phyloP scores from a whole-genome alignment of 2,329 filamentous ascomycete genomes.

The Elsinoe batatas region DNA sequence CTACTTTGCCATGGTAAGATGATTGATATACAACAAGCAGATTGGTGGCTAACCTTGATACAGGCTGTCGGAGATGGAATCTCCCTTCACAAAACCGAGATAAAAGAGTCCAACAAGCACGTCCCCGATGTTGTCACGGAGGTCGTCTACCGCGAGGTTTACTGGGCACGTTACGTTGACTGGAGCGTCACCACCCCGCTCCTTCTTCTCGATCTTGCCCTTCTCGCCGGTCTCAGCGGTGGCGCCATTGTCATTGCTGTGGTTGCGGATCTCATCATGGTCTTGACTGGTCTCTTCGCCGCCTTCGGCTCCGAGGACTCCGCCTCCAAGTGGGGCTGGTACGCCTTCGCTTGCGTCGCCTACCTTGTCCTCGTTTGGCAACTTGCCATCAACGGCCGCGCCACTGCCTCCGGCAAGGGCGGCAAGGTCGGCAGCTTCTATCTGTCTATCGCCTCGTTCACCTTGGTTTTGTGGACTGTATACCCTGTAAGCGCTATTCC shows the following conservation, averaged over 20 bases:
- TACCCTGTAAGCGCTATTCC: conserved; percentile 60
- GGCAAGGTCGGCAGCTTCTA: conserved; percentile 57
- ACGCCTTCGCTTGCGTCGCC: conserved; percentile 58
- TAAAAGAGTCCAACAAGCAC: conserved; percentile 48
- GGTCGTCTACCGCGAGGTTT: conserved; percentile 56
- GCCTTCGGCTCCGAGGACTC: conserved; percentile 49
- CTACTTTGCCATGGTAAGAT: conserved; percentile 64
- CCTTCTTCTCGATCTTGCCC: conserved; percentile 59
- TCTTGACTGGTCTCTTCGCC: conserved; percentile 60
- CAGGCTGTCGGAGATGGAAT: conserved; percentile 11
- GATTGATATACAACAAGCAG: not conserved
- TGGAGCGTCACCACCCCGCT: conserved; percentile 70
- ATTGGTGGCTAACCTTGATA: not conserved
- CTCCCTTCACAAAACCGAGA: conserved; percentile 40
- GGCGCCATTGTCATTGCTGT: conserved; percentile 61
- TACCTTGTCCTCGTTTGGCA: conserved; percentile 66
- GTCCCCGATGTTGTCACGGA: conserved; percentile 55
- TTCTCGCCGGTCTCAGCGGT: conserved; percentile 63
- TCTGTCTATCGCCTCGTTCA: conserved; percentile 55
- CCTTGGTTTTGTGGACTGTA: conserved; percentile 58
- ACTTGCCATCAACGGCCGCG: conserved; percentile 55
- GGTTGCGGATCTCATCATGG: conserved; percentile 61
- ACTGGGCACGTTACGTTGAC: conserved; percentile 74
- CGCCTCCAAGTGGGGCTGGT: conserved; percentile 67
- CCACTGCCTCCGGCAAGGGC: conserved; percentile 52